Evolutionary conservation across 1,284 basidiomycete genomes (phyloP).

Genomic region (Violaceomyces palustris): DNA sequence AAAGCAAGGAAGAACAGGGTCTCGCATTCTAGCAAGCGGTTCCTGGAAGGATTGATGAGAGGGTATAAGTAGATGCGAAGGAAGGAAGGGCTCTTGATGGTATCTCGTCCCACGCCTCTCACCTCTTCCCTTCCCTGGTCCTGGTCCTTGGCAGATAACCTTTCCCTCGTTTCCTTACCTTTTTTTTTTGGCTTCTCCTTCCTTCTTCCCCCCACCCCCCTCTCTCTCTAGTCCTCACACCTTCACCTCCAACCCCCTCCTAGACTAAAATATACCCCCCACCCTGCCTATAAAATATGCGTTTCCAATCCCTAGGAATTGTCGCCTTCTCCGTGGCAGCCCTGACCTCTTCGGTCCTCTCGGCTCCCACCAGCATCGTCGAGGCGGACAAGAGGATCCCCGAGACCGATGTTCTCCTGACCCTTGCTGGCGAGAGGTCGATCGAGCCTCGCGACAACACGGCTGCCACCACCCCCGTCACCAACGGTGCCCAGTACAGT

Average conservation of each 20-base stretch:
- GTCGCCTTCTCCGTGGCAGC: constrained; percentile 5
- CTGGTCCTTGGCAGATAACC: too few relatives aligned
- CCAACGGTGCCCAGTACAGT: constrained; percentile 17
- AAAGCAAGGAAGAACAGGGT: too few relatives aligned
- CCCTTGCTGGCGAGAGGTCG: constrained; percentile 5
- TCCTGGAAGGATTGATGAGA: too few relatives aligned
- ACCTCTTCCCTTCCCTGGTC: too few relatives aligned
- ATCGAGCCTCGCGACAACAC: constrained; percentile 10
- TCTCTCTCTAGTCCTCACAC: not conserved
- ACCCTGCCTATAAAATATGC: too few relatives aligned
- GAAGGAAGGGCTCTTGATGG: too few relatives aligned
- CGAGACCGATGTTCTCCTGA: constrained; percentile 8
- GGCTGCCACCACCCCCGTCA: constrained; percentile 10
- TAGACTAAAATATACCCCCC: constrained; percentile 7
- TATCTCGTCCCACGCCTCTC: too few relatives aligned
- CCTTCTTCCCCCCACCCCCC: not conserved
- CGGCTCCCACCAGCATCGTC: constrained; percentile 7
- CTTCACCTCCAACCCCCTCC: not conserved
- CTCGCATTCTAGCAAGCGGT: too few relatives aligned
- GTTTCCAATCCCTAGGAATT: too few relatives aligned
- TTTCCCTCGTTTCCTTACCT: too few relatives aligned
- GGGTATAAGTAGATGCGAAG: too few relatives aligned
- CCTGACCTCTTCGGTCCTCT: constrained; percentile 5
- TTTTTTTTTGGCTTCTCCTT: too few relatives aligned
- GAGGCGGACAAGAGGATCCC: constrained; percentile 1